phyloP scores from a whole-genome alignment of 768 basidiomycete species.

The Neoboletus brunneissimus region DNA sequence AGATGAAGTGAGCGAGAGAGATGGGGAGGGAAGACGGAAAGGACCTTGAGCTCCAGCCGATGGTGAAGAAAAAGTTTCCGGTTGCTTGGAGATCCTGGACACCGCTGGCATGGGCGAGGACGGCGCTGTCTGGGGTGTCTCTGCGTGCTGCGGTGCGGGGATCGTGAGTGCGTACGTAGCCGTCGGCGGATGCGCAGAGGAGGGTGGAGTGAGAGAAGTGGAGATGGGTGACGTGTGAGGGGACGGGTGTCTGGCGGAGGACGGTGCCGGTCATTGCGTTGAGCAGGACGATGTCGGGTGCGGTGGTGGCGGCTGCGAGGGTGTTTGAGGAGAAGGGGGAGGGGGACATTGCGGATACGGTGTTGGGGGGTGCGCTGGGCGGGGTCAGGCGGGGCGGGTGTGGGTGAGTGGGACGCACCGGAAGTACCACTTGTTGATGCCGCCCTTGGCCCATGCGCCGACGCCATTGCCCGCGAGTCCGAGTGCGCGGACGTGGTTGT shows the following conservation, averaged over 20 bases:
- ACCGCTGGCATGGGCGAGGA: constrained; percentile 79
- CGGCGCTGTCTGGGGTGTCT: constrained; percentile 48
- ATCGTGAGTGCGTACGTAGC: constrained; percentile 67
- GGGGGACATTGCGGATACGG: constrained; percentile 45
- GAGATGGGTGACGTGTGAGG: constrained; percentile 64
- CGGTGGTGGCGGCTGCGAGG: constrained; percentile 57
- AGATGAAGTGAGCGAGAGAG: constrained; percentile 13
- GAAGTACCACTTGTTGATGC: constrained; percentile 79
- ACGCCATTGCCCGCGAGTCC: constrained; percentile 60
- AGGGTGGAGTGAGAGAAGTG: constrained; percentile 62
- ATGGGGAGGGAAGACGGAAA: background rate
- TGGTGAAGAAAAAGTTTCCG: constrained; percentile 81
- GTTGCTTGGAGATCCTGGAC: constrained; percentile 77
- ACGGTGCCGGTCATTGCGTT: constrained; percentile 71
- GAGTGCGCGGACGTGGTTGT: constrained; percentile 71
- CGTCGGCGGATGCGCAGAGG: constrained; percentile 70
- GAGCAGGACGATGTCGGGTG: constrained; percentile 63
- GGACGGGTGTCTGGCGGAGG: constrained; percentile 52
- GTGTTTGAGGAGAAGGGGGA: constrained; percentile 50
- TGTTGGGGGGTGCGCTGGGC: constrained; percentile 32
- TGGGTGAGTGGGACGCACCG: constrained; percentile 43
- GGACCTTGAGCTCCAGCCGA: constrained; percentile 84
- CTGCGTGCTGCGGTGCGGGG: constrained; percentile 58
- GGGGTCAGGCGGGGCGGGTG: constrained; percentile 7
- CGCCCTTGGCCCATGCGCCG: constrained; percentile 82